These are phyloP conservation scores for Talinum fruticosum DNA, from an alignment of 148 eudicot species.

Conservation along the genomic window DNA sequence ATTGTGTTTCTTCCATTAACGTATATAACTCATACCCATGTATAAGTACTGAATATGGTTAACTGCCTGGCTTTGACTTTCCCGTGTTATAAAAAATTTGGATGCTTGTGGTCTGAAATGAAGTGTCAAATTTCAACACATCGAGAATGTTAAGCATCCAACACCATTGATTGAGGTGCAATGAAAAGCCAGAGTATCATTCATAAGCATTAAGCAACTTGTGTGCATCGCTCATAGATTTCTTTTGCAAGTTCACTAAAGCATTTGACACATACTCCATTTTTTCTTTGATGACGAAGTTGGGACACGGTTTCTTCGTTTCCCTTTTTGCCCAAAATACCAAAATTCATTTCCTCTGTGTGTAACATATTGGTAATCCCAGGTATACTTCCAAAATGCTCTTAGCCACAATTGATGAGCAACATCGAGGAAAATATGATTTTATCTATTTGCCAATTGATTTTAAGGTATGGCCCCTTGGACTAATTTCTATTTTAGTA, in stretches of 20 bases:
- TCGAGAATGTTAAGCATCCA: no score
- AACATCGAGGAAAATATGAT: constrained; percentile 66
- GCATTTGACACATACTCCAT: neutral
- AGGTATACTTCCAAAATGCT: constrained; percentile 87
- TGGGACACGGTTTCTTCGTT: neutral
- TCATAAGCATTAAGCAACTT: neutral
- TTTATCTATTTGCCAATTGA: constrained; percentile 75
- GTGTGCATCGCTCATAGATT: neutral
- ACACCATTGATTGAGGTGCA: no score
- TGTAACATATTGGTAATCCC: constrained; percentile 4
- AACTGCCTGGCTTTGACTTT: no score
- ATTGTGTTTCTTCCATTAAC: no score
- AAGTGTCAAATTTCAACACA: neutral
- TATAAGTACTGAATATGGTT: no score
- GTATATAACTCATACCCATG: neutral
- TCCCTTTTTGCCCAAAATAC: neutral
- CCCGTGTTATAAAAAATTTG: neutral
- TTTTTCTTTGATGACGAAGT: neutral
- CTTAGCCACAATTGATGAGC: constrained; percentile 62
- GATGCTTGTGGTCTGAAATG: neutral
- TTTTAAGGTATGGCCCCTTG: constrained; percentile 49
- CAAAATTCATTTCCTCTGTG: neutral
- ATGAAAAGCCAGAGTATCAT: neutral
- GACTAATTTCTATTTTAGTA: neutral
- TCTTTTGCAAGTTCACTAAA: neutral